Percentiles rank a stretch among this genome's conserved stretches.
Conservation (phyloP, 2,329 filamentous ascomycete species). For the Bertia moriformis region DNA sequence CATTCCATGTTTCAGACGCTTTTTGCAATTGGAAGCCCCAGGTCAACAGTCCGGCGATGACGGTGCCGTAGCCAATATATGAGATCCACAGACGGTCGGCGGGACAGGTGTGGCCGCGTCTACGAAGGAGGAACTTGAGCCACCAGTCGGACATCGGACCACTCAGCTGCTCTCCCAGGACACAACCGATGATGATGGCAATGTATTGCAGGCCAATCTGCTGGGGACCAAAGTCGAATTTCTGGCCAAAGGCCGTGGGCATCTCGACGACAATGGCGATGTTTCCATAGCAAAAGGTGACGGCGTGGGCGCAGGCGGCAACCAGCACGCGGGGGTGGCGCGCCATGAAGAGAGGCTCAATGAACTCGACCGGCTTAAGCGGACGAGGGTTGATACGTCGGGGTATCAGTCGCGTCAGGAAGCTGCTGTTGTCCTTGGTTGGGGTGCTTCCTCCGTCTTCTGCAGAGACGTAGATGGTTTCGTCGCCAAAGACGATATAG, state of each 20-base stretch:
- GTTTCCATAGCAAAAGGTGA: conserved; percentile 10
- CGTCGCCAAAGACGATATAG: conserved; percentile 1
- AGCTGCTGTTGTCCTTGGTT: background rate
- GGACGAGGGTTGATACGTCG: background rate
- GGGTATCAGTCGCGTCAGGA: background rate
- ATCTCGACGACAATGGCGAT: background rate
- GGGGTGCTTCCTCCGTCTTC: background rate
- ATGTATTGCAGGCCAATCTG: conserved; percentile 33
- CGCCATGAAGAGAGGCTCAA: background rate
- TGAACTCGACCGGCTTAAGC: background rate
- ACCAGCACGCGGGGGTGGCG: background rate
- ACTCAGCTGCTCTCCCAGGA: conserved; percentile 32
- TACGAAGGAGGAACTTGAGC: background rate
- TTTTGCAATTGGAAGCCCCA: conserved; percentile 4
- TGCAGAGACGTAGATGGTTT: conserved; percentile 1
- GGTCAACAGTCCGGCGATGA: conserved; percentile 1
- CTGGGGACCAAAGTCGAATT: conserved; percentile 31
- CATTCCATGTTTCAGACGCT: conserved; percentile 1
- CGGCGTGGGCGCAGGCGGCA: conserved; percentile 17
- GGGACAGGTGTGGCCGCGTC: background rate
- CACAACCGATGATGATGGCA: conserved; percentile 28
- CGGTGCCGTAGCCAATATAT: conserved; percentile 2
- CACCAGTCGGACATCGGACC: conserved; percentile 25
- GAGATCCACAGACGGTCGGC: conserved; percentile 2
- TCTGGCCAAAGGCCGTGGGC: conserved; percentile 30